phyloP scores from a whole-genome alignment of 2,329 filamentous ascomycete species.

The Colletotrichum tabaci region DNA sequence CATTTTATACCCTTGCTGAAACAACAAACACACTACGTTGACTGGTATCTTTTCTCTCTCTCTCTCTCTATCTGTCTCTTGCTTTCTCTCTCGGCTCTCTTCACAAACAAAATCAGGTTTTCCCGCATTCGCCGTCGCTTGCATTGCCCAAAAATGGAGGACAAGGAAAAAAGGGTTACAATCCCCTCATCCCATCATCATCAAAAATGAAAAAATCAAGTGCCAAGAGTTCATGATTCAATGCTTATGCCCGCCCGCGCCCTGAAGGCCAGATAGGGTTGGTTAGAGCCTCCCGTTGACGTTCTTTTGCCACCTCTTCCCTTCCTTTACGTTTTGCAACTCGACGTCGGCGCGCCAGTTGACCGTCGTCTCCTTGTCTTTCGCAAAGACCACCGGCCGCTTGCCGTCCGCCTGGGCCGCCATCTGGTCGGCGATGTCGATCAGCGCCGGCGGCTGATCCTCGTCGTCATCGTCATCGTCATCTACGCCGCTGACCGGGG shows the following conservation, averaged over 20 bases:
- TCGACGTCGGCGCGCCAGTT: slow-evolving; percentile 13
- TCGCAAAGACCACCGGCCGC: slow-evolving; percentile 26
- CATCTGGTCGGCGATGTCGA: slow-evolving; percentile 38
- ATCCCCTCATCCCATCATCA: too few relatives aligned
- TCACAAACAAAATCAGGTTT: not conserved
- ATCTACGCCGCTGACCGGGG: not conserved
- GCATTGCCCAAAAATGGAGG: not conserved
- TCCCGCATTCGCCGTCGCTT: slow-evolving; percentile 16
- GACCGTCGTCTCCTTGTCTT: not conserved
- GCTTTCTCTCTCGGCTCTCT: too few relatives aligned
- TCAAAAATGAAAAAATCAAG: not conserved
- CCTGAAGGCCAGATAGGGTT: not conserved
- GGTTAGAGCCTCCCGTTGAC: slow-evolving; percentile 2
- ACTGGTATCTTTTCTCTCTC: slow-evolving; percentile 2
- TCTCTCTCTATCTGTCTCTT: too few relatives aligned
- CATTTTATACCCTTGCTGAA: slow-evolving; percentile 24
- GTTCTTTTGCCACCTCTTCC: slow-evolving; percentile 24
- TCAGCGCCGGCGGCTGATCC: slow-evolving; percentile 25
- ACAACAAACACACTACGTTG: slow-evolving; percentile 6
- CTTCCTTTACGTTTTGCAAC: slow-evolving; percentile 13
- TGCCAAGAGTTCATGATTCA: not conserved
- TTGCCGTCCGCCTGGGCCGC: slow-evolving; percentile 36
- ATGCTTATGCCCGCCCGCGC: not conserved
- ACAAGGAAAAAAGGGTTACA: not conserved
- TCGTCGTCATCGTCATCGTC: not conserved